Evolutionary conservation across 2,329 filamentous ascomycete species (phyloP).

Genomic region (Trichoderma sp.): DNA sequence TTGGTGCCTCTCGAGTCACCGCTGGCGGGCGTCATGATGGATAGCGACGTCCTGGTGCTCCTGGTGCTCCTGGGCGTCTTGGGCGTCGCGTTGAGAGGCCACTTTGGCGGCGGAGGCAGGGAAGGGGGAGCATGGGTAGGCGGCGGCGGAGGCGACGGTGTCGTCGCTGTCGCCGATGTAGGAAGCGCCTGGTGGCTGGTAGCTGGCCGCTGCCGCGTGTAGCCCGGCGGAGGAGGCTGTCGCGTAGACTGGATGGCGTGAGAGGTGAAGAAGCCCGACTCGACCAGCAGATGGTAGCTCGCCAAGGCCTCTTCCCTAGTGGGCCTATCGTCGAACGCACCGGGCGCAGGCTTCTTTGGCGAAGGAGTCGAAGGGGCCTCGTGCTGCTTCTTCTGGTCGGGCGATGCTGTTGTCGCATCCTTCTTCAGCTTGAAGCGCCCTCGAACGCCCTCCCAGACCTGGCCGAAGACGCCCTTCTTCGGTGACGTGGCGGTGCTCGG

Average conservation of each 20-base stretch:
- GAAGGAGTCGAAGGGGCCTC: not conserved
- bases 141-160: not conserved
- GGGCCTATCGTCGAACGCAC: constrained; percentile 34
- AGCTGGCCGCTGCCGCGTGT: constrained; percentile 13
- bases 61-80: constrained; percentile 31
- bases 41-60: constrained; percentile 25
- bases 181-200: constrained; percentile 27
- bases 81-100: constrained; percentile 35
- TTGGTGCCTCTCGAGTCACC: constrained; percentile 53
- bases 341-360: constrained; percentile 16
- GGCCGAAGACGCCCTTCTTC: constrained; percentile 40
- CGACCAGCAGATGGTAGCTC: constrained; percentile 59
- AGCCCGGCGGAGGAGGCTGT: constrained; percentile 40
- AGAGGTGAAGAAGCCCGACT: constrained; percentile 60
- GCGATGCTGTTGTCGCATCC: constrained; percentile 31
- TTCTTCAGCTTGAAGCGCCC: constrained; percentile 39
- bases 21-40: constrained; percentile 41
- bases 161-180: constrained; percentile 26
- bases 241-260: constrained; percentile 61
- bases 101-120: constrained; percentile 32
- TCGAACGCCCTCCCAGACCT: constrained; percentile 46
- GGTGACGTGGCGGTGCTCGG: constrained; percentile 3
- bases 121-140: constrained; percentile 30
- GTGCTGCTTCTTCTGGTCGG: constrained; percentile 35
- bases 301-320: constrained; percentile 56